Evolutionary conservation across 2,329 filamentous ascomycete species (phyloP).

Genomic region (Aspergillus ruber): DNA sequence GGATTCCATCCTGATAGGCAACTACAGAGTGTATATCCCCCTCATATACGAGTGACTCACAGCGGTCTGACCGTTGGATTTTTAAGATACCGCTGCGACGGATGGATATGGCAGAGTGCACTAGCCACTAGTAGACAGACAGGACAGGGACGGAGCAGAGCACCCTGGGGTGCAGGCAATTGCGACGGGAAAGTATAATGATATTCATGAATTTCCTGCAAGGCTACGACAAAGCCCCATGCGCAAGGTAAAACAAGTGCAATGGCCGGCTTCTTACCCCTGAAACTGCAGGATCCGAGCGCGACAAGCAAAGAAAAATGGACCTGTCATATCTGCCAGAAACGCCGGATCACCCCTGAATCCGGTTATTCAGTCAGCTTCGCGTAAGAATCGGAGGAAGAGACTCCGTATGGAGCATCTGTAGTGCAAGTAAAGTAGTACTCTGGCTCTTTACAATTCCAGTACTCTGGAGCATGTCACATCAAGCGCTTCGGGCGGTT

Average conservation of each 20-base stretch:
- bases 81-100: too few relatives aligned
- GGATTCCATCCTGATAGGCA: too few relatives aligned
- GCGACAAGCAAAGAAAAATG: background rate
- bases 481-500: background rate
- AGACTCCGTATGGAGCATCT: background rate
- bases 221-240: background rate
- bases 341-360: background rate
- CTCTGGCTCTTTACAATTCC: background rate
- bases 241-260: background rate
- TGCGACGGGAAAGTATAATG: background rate
- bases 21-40: too few relatives aligned
- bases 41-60: too few relatives aligned
- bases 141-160: too few relatives aligned
- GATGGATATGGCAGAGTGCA: too few relatives aligned
- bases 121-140: too few relatives aligned
- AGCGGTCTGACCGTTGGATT: too few relatives aligned
- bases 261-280: background rate
- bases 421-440: too few relatives aligned
- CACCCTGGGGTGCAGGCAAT: too few relatives aligned
- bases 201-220: background rate
- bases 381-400: too few relatives aligned
- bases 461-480: background rate
- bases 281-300: background rate
- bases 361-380: background rate
- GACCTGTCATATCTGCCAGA: background rate